Evolutionary conservation across 768 basidiomycete species (phyloP), one percentile per base, ranked within the genome.

Genomic region (Mycena rebaudengoi): DNA sequence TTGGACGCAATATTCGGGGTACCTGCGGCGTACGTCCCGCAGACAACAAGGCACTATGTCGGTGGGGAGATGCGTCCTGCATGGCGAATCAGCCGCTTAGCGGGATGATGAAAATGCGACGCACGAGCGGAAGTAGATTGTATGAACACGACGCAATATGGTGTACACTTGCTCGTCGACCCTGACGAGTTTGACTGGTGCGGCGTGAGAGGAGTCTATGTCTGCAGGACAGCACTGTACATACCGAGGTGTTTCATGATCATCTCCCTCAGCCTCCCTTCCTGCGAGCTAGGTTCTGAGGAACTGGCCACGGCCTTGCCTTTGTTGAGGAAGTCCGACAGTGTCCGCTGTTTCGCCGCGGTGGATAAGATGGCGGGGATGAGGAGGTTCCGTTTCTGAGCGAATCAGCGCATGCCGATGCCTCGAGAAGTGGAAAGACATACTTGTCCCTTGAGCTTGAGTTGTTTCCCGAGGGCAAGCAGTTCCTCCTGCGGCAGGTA

Each of bases 41-140:
- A 64, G 41, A 14, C 55, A 32, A 7, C 55, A 50, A 7, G 62
- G 54, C n/a, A 64, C n/a, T 20, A 64, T 32, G 13, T 64, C 62
- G 23, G 55, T 37, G 32, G 62, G 62, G 25, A 30, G 37, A 4
- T 37, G 40, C 7, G 62, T 63, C 32, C 62, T 63, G 33, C 16
- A n/a, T n/a, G 35, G 23, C 13, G 8, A 30, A 35, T 35, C 14
- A 48, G 44, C 7, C 5, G 16, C 1, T 28, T 23, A 39, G 35
- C 8, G 18, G n/a, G 8, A 23, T 2, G 33, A 18, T 35, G n/a
- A 16, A 32, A 16, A 35, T 20, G 32, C 10, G 3, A 57, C 62
- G 18, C 30, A 64, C 54, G 46, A 57, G 40, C 48, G 62, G 33
- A 56, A 64, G 26, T 64, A 64, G 21, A 29, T 2, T 16, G 58